Evolutionary conservation across 1,284 basidiomycete species (phyloP), one percentile per base, ranked within the genome.

Genomic region (Ustilago tritici): DNA sequence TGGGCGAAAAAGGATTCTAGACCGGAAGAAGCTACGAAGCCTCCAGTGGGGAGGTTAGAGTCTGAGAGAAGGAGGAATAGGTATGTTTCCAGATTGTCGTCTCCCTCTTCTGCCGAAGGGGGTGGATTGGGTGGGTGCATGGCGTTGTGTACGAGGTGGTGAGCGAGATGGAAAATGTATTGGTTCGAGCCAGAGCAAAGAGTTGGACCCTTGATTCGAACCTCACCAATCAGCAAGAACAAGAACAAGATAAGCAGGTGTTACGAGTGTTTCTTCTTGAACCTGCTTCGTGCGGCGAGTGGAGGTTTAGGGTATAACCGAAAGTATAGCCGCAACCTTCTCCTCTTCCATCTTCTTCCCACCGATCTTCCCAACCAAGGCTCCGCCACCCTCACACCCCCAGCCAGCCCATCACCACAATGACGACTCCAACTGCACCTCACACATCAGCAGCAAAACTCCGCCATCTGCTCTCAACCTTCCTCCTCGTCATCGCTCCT

Each of bases 1-100:
- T 99, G 96, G 43, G 93, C 92, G 38, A 90, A 87, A 84, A 92
- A 95, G 0, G 94, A 94, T 84, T 99, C 96, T 62, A 98, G 90
- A 0, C 96, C 96, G 1, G 94, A 91, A 0, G 95, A 95, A 0
- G 95, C 93, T 59, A 96, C 93, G 82, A 96, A 96, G 0, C 94
- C 92, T 36, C 94, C 94, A 0, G 84, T 86, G 7, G 84, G 84
- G 17, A 85, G 58, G 56, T 86, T 86, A n/a, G 82, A 84, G 53
- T 86, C 84, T 28, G 71, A 73, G 4, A 86, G 76, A 0, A 86
- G 65, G 19, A 82, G 76, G 11, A 85, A 54, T 5, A 86, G 61
- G 56, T 85, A 85, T 9, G 76, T 76, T 49, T 79, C 76, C 15
- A 75, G 62, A 15, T 77, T 70, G 6, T 41, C 28, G 1, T 75